A percentile compares a stretch with the other conserved stretches of the same genome.
Conservation (phyloP, 352 stramenopile genomes). For the Phytophthora colocasiae region DNA sequence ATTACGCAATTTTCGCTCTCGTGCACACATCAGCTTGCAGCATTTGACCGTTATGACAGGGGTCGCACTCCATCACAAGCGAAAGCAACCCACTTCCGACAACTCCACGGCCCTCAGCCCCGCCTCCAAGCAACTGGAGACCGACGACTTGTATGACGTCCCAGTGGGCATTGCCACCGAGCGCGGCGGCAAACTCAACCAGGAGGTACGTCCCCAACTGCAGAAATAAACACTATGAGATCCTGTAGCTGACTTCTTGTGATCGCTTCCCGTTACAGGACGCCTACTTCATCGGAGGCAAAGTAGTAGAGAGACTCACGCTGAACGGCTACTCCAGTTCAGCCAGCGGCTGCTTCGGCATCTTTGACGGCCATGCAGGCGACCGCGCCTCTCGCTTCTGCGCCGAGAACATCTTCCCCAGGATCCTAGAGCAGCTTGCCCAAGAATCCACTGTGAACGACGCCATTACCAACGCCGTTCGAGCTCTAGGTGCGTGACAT, state of each 20-base stretch:
- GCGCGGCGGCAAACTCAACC: conserved; percentile 75
- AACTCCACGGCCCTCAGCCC: conserved; percentile 19
- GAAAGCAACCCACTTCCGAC: conserved; percentile 40
- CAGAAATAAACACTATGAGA: no score
- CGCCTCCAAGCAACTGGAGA: conserved; percentile 46
- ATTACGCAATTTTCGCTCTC: conserved; percentile 25
- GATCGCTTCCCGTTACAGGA: conserved; percentile 49
- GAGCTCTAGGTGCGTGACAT: conserved; percentile 54
- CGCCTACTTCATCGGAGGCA: conserved; percentile 83
- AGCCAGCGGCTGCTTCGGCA: conserved; percentile 75
- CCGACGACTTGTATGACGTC: conserved; percentile 50
- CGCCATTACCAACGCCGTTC: conserved; percentile 69
- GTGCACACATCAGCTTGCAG: conserved; percentile 18
- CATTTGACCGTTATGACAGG: conserved; percentile 18
- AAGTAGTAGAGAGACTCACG: conserved; percentile 62
- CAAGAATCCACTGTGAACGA: conserved; percentile 45
- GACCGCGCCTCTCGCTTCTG: conserved; percentile 83
- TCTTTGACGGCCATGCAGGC: conserved; percentile 86
- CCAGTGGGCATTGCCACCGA: conserved; percentile 74
- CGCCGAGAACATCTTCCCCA: conserved; percentile 73
- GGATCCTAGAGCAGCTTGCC: conserved; percentile 60
- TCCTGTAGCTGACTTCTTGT: conserved; percentile 4
- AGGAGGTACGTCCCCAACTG: conserved; percentile 57
- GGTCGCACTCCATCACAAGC: conserved; percentile 40
- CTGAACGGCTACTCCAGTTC: conserved; percentile 78